A percentile compares a stretch with the other conserved stretches of the same genome.
phyloP scores from a whole-genome alignment of 2,329 filamentous ascomycete species.

The Diaporthe destruens region DNA sequence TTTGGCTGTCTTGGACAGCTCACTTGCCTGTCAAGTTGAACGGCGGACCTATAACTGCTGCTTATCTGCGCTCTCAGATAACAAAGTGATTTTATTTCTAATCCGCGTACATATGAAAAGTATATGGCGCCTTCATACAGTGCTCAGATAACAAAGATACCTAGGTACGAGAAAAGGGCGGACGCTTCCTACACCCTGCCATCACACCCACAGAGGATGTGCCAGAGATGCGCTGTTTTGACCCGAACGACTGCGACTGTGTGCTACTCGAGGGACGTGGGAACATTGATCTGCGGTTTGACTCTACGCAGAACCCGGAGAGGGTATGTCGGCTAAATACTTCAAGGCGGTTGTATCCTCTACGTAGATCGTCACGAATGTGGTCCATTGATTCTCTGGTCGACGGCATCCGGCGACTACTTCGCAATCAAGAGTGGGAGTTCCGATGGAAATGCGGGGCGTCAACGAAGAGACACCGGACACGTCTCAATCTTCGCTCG shows the following conservation, averaged over 20 bases:
- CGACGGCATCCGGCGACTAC: no score
- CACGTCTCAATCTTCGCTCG: neutral
- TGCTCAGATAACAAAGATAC: no score
- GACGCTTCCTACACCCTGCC: constrained; percentile 8
- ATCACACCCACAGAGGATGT: neutral
- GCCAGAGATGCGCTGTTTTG: constrained; percentile 30
- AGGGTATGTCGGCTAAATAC: neutral
- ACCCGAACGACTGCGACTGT: constrained; percentile 21
- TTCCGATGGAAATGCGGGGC: no score
- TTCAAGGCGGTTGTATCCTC: no score
- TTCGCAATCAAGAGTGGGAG: no score
- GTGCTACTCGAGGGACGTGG: neutral
- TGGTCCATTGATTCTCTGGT: no score
- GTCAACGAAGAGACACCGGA: neutral
- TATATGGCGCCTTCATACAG: no score
- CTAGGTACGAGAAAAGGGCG: neutral
- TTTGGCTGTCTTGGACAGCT: constrained; percentile 13
- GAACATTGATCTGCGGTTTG: neutral
- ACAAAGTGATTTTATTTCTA: no score
- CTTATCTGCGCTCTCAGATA: neutral
- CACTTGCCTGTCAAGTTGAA: constrained; percentile 14
- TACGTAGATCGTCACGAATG: no score
- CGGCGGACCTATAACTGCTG: neutral
- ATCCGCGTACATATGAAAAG: no score
- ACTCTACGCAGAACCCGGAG: neutral